Conservation (phyloP, 345 rosid species). For the Syzygium oleosum region DNA sequence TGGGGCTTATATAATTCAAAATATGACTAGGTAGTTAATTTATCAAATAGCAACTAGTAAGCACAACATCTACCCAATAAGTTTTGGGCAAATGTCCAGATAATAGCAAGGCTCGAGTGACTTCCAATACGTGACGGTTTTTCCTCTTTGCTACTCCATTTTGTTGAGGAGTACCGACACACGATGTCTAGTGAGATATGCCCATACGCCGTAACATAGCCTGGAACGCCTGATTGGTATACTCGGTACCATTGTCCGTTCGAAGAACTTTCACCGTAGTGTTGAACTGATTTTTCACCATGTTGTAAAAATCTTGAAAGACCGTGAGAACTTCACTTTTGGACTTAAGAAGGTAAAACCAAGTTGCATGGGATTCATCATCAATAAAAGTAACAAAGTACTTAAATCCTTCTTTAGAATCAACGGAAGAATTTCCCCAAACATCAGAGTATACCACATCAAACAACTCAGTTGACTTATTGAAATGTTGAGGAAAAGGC, state of each 20-base stretch:
- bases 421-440: too few relatives aligned
- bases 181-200: not conserved
- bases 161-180: not conserved
- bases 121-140: not conserved
- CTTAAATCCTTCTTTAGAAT: too few relatives aligned
- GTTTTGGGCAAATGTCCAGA: not conserved
- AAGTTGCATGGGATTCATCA: not conserved
- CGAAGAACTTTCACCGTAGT: not conserved
- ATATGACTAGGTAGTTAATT: not conserved
- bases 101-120: not conserved
- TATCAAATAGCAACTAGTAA: not conserved
- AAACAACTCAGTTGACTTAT: not conserved
- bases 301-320: not conserved
- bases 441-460: too few relatives aligned
- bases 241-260: not conserved
- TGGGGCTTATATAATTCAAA: not conserved
- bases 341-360: not conserved
- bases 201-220: not conserved
- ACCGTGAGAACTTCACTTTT: not conserved
- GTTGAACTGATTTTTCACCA: not conserved
- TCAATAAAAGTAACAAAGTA: not conserved
- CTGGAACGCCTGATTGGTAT: not conserved
- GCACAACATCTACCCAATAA: not conserved
- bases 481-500: not conserved
- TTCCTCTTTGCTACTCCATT: constrained; percentile 1